phyloP scores from a whole-genome alignment of 1,284 basidiomycete genomes.

The Heterobasidion parviporum region DNA sequence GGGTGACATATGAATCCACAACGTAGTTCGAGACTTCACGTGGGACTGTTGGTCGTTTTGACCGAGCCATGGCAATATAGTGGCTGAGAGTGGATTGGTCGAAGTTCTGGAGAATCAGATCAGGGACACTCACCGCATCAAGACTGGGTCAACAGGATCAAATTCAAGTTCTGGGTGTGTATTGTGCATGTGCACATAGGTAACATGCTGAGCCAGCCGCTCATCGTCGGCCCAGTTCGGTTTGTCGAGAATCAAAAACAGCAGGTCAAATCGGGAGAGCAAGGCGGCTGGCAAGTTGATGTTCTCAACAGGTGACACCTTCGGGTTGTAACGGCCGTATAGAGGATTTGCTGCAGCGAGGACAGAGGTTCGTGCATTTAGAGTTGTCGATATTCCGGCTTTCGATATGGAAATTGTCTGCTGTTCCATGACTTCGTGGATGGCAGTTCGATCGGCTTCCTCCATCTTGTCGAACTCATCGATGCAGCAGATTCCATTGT shows the following conservation, averaged over 20 bases:
- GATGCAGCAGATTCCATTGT: conserved; percentile 99
- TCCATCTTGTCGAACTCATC: conserved; percentile 99
- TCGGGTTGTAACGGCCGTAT: conserved; percentile 97
- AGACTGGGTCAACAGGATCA: conserved; percentile 75
- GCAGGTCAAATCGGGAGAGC: conserved; percentile 90
- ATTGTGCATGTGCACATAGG: conserved; percentile 97
- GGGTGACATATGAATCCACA: conserved; percentile 91
- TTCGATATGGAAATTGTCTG: conserved; percentile 99
- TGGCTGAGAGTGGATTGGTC: conserved; percentile 43
- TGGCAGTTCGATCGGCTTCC: conserved; percentile 93
- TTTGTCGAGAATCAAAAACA: conserved; percentile 97
- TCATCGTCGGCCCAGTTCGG: conserved; percentile 94
- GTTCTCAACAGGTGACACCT: conserved; percentile 96
- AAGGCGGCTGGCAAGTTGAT: conserved; percentile 98
- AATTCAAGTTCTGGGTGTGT: conserved; percentile 80
- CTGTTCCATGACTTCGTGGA: conserved; percentile 99
- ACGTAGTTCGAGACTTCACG: conserved; percentile 86
- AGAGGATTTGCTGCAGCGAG: conserved; percentile 97
- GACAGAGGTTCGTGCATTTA: conserved; percentile 98
- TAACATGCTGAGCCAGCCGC: conserved; percentile 93
- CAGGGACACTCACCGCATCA: conserved; percentile 67
- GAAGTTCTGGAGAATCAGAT: neutral
- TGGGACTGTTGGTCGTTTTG: conserved; percentile 83
- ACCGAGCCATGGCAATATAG: conserved; percentile 93
- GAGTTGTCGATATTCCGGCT: conserved; percentile 96